phyloP scores from a whole-genome alignment of 495 filamentous ascomycete genomes.

The Penicillium silybi region DNA sequence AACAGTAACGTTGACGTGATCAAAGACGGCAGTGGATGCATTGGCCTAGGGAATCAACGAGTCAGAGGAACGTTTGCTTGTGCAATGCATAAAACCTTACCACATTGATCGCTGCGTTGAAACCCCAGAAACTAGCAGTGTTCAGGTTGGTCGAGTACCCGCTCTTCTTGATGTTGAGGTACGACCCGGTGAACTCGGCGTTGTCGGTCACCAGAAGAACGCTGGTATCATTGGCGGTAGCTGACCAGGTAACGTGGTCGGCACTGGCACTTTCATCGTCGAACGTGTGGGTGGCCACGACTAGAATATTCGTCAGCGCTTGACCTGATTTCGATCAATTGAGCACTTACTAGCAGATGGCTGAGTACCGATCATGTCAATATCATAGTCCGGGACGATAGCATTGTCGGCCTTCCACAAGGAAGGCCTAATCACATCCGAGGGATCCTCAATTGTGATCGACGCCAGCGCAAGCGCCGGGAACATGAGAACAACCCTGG shows the following conservation, averaged over 20 bases:
- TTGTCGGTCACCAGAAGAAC: constrained; percentile 11
- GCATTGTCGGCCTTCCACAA: constrained; percentile 11
- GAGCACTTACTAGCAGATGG: constrained; percentile 6
- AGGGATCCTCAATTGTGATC: constrained; percentile 13
- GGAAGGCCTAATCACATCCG: constrained; percentile 9
- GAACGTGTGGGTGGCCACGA: constrained; percentile 5
- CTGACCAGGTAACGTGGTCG: constrained; percentile 11
- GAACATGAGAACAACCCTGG: constrained; percentile 3
- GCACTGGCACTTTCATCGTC: constrained; percentile 1
- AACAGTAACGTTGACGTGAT: constrained; percentile 11
- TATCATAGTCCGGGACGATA: constrained; percentile 10
- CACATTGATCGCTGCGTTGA: constrained; percentile 19
- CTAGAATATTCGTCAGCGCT: neutral
- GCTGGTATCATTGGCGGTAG: constrained; percentile 17
- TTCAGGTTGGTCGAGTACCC: constrained; percentile 15
- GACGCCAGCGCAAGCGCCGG: constrained; percentile 9
- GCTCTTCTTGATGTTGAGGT: constrained; percentile 10
- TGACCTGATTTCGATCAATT: too few relatives aligned
- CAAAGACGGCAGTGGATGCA: constrained; percentile 9
- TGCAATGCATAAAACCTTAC: neutral
- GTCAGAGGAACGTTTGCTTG: neutral
- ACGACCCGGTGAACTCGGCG: constrained; percentile 8
- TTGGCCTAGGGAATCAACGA: constrained; percentile 3
- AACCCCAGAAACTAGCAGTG: constrained; percentile 18
- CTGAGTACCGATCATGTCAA: constrained; percentile 4